Conservation (phyloP, 257 asterid genomes). For the Cinchona pubescens region DNA sequence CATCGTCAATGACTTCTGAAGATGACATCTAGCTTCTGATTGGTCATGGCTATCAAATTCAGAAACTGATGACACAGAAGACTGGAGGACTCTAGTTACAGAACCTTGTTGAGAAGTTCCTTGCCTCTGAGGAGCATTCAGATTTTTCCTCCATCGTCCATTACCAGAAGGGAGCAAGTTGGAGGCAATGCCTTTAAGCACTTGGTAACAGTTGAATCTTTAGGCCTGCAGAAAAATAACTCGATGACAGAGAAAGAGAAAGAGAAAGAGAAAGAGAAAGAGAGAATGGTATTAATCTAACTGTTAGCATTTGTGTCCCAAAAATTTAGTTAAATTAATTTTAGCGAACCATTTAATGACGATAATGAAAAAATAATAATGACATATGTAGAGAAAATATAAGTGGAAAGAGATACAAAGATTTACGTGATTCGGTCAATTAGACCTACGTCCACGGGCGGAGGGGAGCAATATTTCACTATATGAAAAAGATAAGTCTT, state of each 20-base stretch:
- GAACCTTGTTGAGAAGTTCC: slow-evolving; percentile 80
- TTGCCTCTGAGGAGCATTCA: slow-evolving; percentile 43
- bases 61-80: slow-evolving; percentile 42
- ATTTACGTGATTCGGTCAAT: too few relatives aligned
- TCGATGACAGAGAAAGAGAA: neutral
- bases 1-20: slow-evolving; percentile 56
- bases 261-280: slow-evolving; percentile 1
- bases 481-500: too few relatives aligned
- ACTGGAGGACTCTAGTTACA: slow-evolving; percentile 28
- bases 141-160: slow-evolving; percentile 60
- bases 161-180: slow-evolving; percentile 62
- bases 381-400: too few relatives aligned
- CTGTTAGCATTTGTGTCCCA: too few relatives aligned
- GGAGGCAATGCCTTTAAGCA: slow-evolving; percentile 71
- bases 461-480: too few relatives aligned
- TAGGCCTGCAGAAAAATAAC: slow-evolving; percentile 39
- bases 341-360: too few relatives aligned
- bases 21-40: slow-evolving; percentile 23
- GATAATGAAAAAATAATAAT: too few relatives aligned
- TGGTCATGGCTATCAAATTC: slow-evolving; percentile 30
- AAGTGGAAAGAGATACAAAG: too few relatives aligned
- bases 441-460: too few relatives aligned
- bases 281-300: neutral
- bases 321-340: too few relatives aligned
- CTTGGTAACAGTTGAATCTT: slow-evolving; percentile 35